Percentiles rank a stretch among this genome's conserved stretches.
phyloP scores from a whole-genome alignment of 2,329 filamentous ascomycete species.

The Diaporthe helianthi region DNA sequence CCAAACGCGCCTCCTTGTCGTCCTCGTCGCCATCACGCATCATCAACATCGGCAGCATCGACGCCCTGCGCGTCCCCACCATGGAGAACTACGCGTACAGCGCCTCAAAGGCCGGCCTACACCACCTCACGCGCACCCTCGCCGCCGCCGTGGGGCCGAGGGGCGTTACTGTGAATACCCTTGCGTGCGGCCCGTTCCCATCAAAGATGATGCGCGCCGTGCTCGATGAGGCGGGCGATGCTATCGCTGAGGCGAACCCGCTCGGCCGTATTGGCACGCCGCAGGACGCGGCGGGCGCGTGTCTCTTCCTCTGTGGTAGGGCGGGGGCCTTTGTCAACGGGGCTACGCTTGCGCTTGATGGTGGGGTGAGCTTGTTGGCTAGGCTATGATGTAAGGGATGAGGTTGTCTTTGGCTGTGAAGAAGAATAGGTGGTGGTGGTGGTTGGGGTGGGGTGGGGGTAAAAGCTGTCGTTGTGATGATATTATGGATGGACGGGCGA shows the following conservation, averaged over 20 bases:
- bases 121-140: conserved; percentile 67
- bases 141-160: conserved; percentile 66
- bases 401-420: neutral
- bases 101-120: conserved; percentile 68
- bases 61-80: conserved; percentile 65
- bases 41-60: conserved; percentile 71
- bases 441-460: no score
- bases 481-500: neutral
- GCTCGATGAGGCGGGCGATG: conserved; percentile 60
- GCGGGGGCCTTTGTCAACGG: conserved; percentile 74
- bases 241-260: conserved; percentile 66
- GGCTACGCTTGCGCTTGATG: conserved; percentile 68
- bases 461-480: neutral
- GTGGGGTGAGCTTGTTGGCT: conserved; percentile 55
- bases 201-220: conserved; percentile 73
- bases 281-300: conserved; percentile 74
- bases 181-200: conserved; percentile 76
- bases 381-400: conserved; percentile 48
- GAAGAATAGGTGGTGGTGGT: neutral
- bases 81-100: conserved; percentile 68
- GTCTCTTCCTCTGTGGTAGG: conserved; percentile 71
- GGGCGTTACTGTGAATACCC: conserved; percentile 69
- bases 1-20: conserved; percentile 46
- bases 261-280: conserved; percentile 71
- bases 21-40: conserved; percentile 59